Base-by-base conservation (phyloP, 176 grass and related monocot species). In the Eremochloa ophiuroides region DNA sequence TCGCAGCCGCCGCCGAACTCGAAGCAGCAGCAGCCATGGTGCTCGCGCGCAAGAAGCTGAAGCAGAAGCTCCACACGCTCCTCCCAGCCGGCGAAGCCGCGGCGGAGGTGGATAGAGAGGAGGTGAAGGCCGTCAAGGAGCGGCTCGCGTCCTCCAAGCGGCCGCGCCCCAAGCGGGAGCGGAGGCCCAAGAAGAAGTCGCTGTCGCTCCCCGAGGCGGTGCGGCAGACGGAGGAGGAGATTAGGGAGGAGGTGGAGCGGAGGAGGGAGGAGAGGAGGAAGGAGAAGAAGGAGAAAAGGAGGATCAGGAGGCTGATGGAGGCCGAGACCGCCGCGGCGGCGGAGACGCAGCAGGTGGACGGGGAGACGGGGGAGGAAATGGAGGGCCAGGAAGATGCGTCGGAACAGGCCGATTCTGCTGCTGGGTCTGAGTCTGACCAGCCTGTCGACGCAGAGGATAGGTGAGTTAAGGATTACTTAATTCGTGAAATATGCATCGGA, bases 21-120 rank as follows among this genome's bases (percentile, higher is more conserved):
- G 30, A 31, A 56, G 33, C 0, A 46, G 51, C 3, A 78, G 71
- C 80, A n/a, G 63, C 53, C 44, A 98, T 98, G 95, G 95, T 94
- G 79, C 80, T 98, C 44, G 91, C 88, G 16, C 90, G 91, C 37
- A 93, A 94, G 84, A 98, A 94, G 88, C 84, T 98, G 40, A 94
- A 91, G 88, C 87, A 81, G 70, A 94, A 87, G 90, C 65, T 94
- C 23, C 78, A 62, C 23, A 48, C 39, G 20, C 83, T 97, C 26
- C 51, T 84, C 39, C 80, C 81, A 7, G 80, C n/a, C 3, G 50
- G 44, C 0, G 71, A 51, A 10, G 65, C n/a, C 28, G 76, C 26
- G 28, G 83, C 4, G 44, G 82, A 51, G 63, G 61, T 14, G 1
- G 14, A 20, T 53, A 80, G 17, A 0, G 71, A 62, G 60, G 88